These are phyloP conservation scores for Puya raimondii DNA, from an alignment of 176 grass and related monocot species.

Conservation along the genomic window DNA sequence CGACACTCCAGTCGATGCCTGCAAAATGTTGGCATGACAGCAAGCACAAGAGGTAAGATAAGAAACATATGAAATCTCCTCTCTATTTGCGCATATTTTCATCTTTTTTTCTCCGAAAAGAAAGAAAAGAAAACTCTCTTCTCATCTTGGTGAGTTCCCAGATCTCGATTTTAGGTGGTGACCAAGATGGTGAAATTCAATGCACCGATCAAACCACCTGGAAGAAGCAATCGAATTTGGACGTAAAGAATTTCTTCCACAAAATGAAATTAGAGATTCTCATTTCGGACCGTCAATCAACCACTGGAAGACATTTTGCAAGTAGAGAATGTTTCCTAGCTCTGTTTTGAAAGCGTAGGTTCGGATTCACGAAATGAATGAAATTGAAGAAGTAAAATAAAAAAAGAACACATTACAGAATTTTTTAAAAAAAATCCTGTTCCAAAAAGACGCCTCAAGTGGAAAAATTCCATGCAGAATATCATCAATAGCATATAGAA, in stretches of 20 bases:
- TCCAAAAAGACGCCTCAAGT: not conserved
- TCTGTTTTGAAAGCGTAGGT: too few relatives aligned
- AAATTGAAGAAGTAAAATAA: not conserved
- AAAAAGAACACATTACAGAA: not conserved
- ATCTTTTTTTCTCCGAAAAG: too few relatives aligned
- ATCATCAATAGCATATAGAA: not conserved
- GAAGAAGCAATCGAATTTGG: too few relatives aligned
- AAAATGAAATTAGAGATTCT: too few relatives aligned
- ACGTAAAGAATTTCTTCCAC: too few relatives aligned
- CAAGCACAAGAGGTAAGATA: not conserved
- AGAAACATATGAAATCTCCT: not conserved
- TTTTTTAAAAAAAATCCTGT: not conserved
- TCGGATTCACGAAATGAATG: too few relatives aligned
- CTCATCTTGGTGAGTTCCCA: too few relatives aligned
- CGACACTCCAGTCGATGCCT: conserved; percentile 71
- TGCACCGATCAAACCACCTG: too few relatives aligned
- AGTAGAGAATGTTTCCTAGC: not conserved
- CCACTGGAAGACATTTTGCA: not conserved
- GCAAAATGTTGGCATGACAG: not conserved
- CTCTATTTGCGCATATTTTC: not conserved
- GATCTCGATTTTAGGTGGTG: too few relatives aligned
- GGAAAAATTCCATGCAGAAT: not conserved
- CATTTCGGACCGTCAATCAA: too few relatives aligned
- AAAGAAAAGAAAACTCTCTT: too few relatives aligned
- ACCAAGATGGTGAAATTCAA: too few relatives aligned